Conservation (phyloP, 2,329 filamentous ascomycete species). For the Cadophora sp. region DNA sequence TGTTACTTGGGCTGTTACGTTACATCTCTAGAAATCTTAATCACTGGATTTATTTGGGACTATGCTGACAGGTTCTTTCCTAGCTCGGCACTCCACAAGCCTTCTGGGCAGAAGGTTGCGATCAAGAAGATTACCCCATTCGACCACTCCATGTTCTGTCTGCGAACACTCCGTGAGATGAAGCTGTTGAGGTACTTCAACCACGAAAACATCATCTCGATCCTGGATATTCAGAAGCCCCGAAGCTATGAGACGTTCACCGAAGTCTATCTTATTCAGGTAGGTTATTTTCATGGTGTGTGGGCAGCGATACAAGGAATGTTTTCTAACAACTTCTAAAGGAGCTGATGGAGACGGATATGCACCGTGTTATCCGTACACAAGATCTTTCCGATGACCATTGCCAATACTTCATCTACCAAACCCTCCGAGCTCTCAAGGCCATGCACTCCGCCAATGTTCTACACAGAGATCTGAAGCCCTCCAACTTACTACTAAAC, state of each 20-base stretch:
- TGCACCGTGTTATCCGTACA: slow-evolving; percentile 98
- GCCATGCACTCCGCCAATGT: slow-evolving; percentile 99
- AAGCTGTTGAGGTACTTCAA: slow-evolving; percentile 99
- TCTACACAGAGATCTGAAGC: slow-evolving; percentile 95
- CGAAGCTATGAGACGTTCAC: slow-evolving; percentile 95
- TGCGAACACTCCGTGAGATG: slow-evolving; percentile 97
- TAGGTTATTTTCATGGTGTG: slow-evolving; percentile 46
- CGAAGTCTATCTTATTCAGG: slow-evolving; percentile 98
- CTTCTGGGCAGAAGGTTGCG: slow-evolving; percentile 96
- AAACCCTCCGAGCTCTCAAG: slow-evolving; percentile 95
- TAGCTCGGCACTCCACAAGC: slow-evolving; percentile 97
- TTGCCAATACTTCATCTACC: slow-evolving; percentile 99
- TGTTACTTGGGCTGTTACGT: background rate
- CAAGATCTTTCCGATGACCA: slow-evolving; percentile 99
- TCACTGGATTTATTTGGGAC: background rate
- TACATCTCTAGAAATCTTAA: background rate
- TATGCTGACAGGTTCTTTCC: slow-evolving; percentile 17
- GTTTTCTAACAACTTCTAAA: slow-evolving; percentile 46
- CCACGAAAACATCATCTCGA: slow-evolving; percentile 99
- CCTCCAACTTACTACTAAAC: slow-evolving; percentile 94
- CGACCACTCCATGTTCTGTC: slow-evolving; percentile 98
- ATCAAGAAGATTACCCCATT: slow-evolving; percentile 99
- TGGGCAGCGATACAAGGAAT: background rate
- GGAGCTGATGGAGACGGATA: slow-evolving; percentile 99
- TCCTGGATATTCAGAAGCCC: slow-evolving; percentile 98